phyloP scores from a whole-genome alignment of 768 basidiomycete species.

The Amanita polypyramis region DNA sequence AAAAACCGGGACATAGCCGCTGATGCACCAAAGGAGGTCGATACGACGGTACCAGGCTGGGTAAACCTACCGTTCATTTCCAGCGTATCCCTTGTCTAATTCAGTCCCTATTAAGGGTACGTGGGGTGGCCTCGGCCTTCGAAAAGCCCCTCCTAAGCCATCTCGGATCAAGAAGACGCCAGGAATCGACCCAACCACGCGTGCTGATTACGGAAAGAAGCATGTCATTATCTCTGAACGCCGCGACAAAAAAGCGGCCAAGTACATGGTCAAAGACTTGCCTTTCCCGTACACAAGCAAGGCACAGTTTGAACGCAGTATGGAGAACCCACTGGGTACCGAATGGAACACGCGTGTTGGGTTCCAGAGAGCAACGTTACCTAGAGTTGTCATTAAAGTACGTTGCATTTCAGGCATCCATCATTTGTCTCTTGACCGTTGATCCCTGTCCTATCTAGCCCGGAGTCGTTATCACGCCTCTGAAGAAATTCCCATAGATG shows the following conservation, averaged over 20 bases:
- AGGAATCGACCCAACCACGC: conserved; percentile 67
- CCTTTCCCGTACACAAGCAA: conserved; percentile 93
- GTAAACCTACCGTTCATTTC: conserved; percentile 31
- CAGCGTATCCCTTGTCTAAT: conserved; percentile 3
- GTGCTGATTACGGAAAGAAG: conserved; percentile 76
- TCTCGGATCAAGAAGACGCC: conserved; percentile 73
- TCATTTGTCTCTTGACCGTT: neutral
- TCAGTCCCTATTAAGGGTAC: conserved; percentile 47
- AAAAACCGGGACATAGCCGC: conserved; percentile 76
- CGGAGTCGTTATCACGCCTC: conserved; percentile 4
- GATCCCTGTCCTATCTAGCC: conserved; percentile 1
- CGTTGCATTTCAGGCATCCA: neutral
- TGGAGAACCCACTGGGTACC: conserved; percentile 71
- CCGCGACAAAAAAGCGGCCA: conserved; percentile 86
- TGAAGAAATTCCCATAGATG: conserved; percentile 5
- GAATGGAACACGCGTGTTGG: conserved; percentile 91
- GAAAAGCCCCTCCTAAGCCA: conserved; percentile 48
- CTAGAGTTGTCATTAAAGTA: conserved; percentile 79
- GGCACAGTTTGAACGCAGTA: conserved; percentile 82
- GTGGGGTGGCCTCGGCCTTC: conserved; percentile 80
- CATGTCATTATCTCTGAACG: conserved; percentile 96
- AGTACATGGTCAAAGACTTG: conserved; percentile 84
- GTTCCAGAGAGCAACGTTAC: conserved; percentile 78
- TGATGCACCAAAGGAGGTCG: conserved; percentile 82
- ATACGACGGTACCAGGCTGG: conserved; percentile 93